Evolutionary conservation across 176 grass and related monocot species (phyloP), one percentile per base, ranked within the genome.

Genomic region (Dendrocalamus sinicus): DNA sequence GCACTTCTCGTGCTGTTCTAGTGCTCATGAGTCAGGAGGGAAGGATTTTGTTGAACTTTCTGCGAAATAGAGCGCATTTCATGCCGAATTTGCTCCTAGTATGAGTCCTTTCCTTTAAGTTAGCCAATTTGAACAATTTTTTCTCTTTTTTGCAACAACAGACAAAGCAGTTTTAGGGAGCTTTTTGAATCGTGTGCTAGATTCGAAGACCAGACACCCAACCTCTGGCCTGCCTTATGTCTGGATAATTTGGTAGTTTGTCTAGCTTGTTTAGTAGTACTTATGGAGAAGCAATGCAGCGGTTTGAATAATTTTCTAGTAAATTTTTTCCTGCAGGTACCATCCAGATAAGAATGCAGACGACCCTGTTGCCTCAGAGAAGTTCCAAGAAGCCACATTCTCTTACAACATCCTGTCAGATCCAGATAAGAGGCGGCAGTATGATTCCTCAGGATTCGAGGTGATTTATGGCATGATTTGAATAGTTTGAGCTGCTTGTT

Each of bases 281-380:
- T 51, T 83, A 44, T 22, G 59, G 40, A 59, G 39, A 11, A 8
- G 9, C 39, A 30, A 54, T 82, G 51, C 30, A 74, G 28, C 17
- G 2, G 39, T 57, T n/a, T 79, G 60, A 75, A 7, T 63, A 75
- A 28, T 80, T 68, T 61, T 75, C 19, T 72, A 48, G 6, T 78
- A 69, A 74, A 5, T 20, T 28, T 22, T 47, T 2, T 46, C 15
- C 12, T 70, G 52, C 80, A 99, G 97, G 79, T 99, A 99, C 62
- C 97, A 99, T 88, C 97, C 97, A 48, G 97, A 99, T 79, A 99
- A 99, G 87, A 99, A 99, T 73, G 94, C 93, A 54, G 90, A 99
- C 53, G 94, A 99, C 68, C 94, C 97, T 46, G 84, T 91, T 57
- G 94, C 97, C 50, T 95, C 92, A 30, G 97, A 96, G 73, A 86